These are phyloP conservation scores for Pogostemon cablin DNA, from an alignment of 257 asterid species.

Conservation along the genomic window DNA sequence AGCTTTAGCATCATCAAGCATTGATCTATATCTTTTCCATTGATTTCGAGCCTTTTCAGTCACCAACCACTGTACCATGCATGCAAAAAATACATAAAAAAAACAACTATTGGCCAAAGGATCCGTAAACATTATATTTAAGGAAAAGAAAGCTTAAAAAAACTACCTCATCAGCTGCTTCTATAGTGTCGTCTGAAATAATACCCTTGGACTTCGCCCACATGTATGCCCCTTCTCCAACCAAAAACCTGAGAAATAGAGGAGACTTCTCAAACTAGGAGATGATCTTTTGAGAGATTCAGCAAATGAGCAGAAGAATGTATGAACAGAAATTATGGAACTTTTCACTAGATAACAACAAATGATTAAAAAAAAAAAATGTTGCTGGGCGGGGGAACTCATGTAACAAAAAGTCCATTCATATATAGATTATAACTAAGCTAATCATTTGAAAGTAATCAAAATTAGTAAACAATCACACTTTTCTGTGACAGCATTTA, in stretches of 20 bases:
- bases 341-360: background rate
- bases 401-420: background rate
- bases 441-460: background rate
- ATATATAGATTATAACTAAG: background rate
- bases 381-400: constrained; percentile 9
- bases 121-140: background rate
- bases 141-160: constrained; percentile 16
- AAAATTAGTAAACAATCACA: background rate
- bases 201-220: constrained; percentile 91
- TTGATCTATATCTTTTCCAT: constrained; percentile 70
- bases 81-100: constrained; percentile 21
- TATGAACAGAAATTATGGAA: background rate
- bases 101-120: background rate
- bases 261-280: constrained; percentile 19
- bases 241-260: constrained; percentile 72
- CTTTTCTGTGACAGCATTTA: background rate
- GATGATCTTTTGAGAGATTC: constrained; percentile 1
- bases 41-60: constrained; percentile 79
- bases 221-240: constrained; percentile 82
- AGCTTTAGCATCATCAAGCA: constrained; percentile 80
- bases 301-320: background rate
- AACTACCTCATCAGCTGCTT: constrained; percentile 64
- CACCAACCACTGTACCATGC: constrained; percentile 76
- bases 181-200: constrained; percentile 42
- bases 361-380: background rate